A percentile compares a stretch with the other conserved stretches of the same genome.
Evolutionary conservation across 1,139 yeast species (phyloP).

Genomic region (Suhomyces atakaporum): DNA sequence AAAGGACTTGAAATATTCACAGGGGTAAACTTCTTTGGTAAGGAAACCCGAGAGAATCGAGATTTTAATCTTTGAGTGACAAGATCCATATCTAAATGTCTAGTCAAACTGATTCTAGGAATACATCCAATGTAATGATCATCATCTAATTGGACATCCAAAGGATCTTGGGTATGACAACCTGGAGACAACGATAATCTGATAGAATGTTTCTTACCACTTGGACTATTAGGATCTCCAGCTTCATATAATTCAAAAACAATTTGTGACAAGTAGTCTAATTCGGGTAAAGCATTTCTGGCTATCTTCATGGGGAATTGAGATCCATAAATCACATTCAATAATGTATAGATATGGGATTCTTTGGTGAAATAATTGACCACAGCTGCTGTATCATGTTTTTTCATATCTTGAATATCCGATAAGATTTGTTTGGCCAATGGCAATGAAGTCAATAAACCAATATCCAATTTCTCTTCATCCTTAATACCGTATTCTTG

Average conservation of each 20-base stretch:
- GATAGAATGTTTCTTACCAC: constrained; percentile 81
- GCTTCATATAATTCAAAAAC: constrained; percentile 91
- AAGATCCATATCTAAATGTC: constrained; percentile 90
- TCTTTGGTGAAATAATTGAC: constrained; percentile 95
- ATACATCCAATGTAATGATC: constrained; percentile 97
- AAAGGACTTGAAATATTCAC: constrained; percentile 80
- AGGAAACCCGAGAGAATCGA: constrained; percentile 80
- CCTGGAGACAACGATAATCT: constrained; percentile 93
- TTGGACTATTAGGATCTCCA: constrained; percentile 55
- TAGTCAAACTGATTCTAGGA: constrained; percentile 83
- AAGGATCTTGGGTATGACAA: constrained; percentile 95
- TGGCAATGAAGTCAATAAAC: constrained; percentile 90
- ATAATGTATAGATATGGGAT: constrained; percentile 90
- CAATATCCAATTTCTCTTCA: constrained; percentile 93
- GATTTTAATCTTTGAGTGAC: constrained; percentile 80
- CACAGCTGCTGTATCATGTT: constrained; percentile 76
- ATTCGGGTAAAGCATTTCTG: constrained; percentile 91
- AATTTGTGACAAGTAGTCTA: constrained; percentile 93
- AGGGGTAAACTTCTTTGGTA: constrained; percentile 90
- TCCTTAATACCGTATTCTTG: constrained; percentile 98
- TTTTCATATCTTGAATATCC: constrained; percentile 80
- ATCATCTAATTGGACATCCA: constrained; percentile 93
- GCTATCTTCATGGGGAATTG: constrained; percentile 93
- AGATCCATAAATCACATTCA: constrained; percentile 91
- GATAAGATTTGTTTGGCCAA: constrained; percentile 82